Evolutionary conservation across 2,329 filamentous ascomycete genomes (phyloP).

Genomic region (Aspergillus pseudoterreus): DNA sequence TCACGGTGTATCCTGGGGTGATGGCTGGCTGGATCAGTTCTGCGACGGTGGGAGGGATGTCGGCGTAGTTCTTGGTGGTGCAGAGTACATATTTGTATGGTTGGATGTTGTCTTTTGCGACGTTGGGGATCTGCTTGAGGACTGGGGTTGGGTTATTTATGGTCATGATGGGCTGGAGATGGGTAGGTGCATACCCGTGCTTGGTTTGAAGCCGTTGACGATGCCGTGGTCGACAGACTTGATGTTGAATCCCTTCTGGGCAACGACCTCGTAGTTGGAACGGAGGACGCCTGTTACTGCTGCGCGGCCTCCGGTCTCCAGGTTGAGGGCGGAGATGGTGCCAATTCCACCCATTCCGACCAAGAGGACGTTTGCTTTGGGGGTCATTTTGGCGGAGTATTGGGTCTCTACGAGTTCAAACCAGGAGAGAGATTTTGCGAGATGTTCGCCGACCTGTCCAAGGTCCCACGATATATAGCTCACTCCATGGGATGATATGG

Average conservation of each 20-base stretch:
- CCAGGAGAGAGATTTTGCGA: no score
- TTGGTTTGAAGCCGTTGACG: conserved; percentile 44
- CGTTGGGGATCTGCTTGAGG: conserved; percentile 47
- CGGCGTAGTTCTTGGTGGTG: conserved; percentile 58
- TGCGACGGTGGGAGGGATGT: conserved; percentile 47
- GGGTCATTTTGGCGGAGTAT: no score
- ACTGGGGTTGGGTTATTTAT: conserved; percentile 30
- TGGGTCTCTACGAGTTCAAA: no score
- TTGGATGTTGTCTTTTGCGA: conserved; percentile 16
- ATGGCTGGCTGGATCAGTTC: conserved; percentile 53
- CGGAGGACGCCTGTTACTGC: conserved; percentile 54
- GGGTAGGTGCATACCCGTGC: conserved; percentile 23
- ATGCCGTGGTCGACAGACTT: conserved; percentile 54
- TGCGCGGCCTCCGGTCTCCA: conserved; percentile 51
- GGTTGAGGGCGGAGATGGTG: conserved; percentile 54
- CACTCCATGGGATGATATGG: no score
- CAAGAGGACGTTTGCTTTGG: conserved; percentile 47
- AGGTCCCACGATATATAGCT: no score
- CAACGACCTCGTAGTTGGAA: conserved; percentile 54
- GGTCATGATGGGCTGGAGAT: no score
- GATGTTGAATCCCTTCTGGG: conserved; percentile 52
- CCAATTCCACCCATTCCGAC: conserved; percentile 58
- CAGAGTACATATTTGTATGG: conserved; percentile 55
- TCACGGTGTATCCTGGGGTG: conserved; percentile 48
- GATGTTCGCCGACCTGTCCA: no score